Evolutionary conservation across 768 basidiomycete species (phyloP).

Genomic region (Russula sp.): DNA sequence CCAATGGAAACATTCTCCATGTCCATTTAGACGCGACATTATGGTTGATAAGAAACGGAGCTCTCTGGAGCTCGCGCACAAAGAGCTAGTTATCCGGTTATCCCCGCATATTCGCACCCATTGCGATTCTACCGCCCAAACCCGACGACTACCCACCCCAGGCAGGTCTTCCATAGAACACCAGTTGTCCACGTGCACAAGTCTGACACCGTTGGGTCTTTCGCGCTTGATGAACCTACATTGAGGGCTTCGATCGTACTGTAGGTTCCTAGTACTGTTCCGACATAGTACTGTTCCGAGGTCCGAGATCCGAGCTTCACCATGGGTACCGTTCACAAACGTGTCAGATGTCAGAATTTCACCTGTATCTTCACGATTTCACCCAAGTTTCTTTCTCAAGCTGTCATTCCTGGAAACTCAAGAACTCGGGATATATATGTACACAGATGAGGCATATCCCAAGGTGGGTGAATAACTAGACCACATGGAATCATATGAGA

Average conservation of each 20-base stretch:
- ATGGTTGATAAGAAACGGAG: constrained; percentile 43
- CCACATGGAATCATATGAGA: too few species aligned
- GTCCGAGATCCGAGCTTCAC: constrained; percentile 35
- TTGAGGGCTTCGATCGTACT: constrained; percentile 62
- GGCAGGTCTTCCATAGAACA: constrained; percentile 48
- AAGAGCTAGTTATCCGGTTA: constrained; percentile 48
- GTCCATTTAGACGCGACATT: constrained; percentile 65
- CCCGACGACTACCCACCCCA: constrained; percentile 36
- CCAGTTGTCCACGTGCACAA: constrained; percentile 30
- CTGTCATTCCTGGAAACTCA: neutral
- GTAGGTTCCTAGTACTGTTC: constrained; percentile 49
- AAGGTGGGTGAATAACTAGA: too few species aligned
- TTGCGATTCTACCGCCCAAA: constrained; percentile 44
- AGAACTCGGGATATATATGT: constrained; percentile 49
- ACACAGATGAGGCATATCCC: too few species aligned
- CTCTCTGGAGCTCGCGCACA: constrained; percentile 23
- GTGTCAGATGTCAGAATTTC: constrained; percentile 75
- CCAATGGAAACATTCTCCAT: constrained; percentile 42
- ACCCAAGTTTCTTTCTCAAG: too few species aligned
- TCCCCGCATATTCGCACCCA: constrained; percentile 58
- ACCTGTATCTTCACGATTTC: constrained; percentile 44
- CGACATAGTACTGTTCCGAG: constrained; percentile 51
- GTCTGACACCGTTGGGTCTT: constrained; percentile 43
- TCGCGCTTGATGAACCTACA: constrained; percentile 53
- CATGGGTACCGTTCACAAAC: neutral